Evolutionary conservation across 371 early-diverging fungal species (phyloP).

Genomic region (Saksenaea vasiformis): DNA sequence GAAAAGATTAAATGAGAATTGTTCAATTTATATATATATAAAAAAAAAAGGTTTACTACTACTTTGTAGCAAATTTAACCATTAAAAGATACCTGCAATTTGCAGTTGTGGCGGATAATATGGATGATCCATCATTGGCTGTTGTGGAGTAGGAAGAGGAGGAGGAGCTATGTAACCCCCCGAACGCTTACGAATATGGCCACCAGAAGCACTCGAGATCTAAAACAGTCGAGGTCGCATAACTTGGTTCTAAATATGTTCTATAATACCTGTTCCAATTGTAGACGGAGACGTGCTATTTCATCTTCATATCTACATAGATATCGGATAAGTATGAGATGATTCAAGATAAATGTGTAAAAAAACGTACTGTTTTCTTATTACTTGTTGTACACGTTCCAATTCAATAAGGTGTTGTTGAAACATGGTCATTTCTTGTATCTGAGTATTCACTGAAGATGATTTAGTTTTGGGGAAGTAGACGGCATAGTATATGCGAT

Average conservation of each 20-base stretch:
- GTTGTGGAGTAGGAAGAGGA: background rate
- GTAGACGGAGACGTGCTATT: conserved; percentile 42
- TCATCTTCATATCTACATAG: conserved; percentile 51
- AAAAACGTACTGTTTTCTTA: conserved; percentile 62
- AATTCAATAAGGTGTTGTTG: conserved; percentile 77
- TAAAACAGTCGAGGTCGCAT: background rate
- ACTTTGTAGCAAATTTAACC: too few relatives aligned
- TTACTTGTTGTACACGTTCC: conserved; percentile 68
- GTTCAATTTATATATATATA: too few relatives aligned
- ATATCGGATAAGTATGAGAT: background rate
- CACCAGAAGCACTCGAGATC: background rate
- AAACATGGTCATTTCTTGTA: conserved; percentile 69
- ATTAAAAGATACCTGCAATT: conserved; percentile 26
- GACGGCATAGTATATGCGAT: too few relatives aligned
- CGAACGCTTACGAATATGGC: background rate
- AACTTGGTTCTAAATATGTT: background rate
- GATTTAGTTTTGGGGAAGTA: too few relatives aligned
- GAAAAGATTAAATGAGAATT: too few relatives aligned
- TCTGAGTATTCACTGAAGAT: conserved; percentile 59
- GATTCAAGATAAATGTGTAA: too few relatives aligned
- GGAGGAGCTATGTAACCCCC: background rate
- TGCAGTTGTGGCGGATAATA: conserved; percentile 27
- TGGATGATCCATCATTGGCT: background rate
- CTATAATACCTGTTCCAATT: conserved; percentile 39
- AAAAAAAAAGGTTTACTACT: background rate